A percentile compares a stretch with the other conserved stretches of the same genome.
Conservation (phyloP, 345 rosid species). For the rapeseed (Brassica napus) region Da-Ae NC_063444.1:4690001-4690500, state of each 20-base stretch:
- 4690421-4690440: neutral
- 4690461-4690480: conserved; percentile 69
- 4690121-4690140: neutral
- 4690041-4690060: neutral
- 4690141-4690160: neutral
- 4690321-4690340: conserved; percentile 69
- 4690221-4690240: conserved; percentile 15
- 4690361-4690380: conserved; percentile 73
- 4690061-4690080: neutral
- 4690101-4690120: neutral
- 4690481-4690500: conserved; percentile 88
- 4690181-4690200: neutral
- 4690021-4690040: neutral
- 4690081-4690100: neutral
- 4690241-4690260: conserved; percentile 28
- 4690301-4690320: conserved; percentile 71
- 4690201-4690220: neutral
- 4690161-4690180: conserved; percentile 2
- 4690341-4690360: conserved; percentile 90
- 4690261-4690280: conserved; percentile 54
- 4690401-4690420: neutral
- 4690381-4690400: conserved; percentile 59
- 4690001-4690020: neutral
- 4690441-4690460: neutral
- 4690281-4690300: conserved; percentile 69